These are phyloP conservation scores for Misopates orontium DNA, from an alignment of 257 asterid genomes.

Conservation along the genomic window DNA sequence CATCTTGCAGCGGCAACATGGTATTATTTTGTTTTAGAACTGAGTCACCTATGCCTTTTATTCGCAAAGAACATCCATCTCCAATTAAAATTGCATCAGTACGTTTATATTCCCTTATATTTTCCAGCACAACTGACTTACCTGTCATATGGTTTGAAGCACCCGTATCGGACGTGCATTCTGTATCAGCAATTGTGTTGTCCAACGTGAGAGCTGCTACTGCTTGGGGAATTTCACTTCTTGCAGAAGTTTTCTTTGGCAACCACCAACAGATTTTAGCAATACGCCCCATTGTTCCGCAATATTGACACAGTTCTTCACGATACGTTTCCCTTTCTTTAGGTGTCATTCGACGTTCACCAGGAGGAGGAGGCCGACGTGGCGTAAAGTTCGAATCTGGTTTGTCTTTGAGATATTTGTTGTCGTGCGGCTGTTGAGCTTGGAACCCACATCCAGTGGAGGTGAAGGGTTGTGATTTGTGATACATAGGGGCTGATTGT, in stretches of 20 bases:
- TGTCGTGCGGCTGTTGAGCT: neutral
- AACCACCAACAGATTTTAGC: slow-evolving; percentile 20
- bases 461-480: neutral
- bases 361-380: slow-evolving; percentile 12
- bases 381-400: too few relatives aligned
- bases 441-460: slow-evolving; percentile 15
- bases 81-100: slow-evolving; percentile 6
- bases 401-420: too few relatives aligned
- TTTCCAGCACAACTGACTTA: slow-evolving; percentile 10
- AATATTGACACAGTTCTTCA: slow-evolving; percentile 1
- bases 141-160: slow-evolving; percentile 19
- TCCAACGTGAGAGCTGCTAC: slow-evolving; percentile 12
- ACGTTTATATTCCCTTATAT: too few relatives aligned
- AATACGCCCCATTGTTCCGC: slow-evolving; percentile 5
- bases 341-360: slow-evolving; percentile 20
- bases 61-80: slow-evolving; percentile 10
- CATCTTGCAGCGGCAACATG: neutral
- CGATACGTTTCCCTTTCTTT: slow-evolving; percentile 5
- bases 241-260: neutral
- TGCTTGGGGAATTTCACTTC: neutral
- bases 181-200: slow-evolving; percentile 8
- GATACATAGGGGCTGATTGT: neutral
- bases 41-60: neutral
- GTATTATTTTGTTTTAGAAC: neutral
- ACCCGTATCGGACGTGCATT: slow-evolving; percentile 17